Conservation (phyloP, 2,329 filamentous ascomycete genomes). For the Teratosphaeria gauchensis region DNA sequence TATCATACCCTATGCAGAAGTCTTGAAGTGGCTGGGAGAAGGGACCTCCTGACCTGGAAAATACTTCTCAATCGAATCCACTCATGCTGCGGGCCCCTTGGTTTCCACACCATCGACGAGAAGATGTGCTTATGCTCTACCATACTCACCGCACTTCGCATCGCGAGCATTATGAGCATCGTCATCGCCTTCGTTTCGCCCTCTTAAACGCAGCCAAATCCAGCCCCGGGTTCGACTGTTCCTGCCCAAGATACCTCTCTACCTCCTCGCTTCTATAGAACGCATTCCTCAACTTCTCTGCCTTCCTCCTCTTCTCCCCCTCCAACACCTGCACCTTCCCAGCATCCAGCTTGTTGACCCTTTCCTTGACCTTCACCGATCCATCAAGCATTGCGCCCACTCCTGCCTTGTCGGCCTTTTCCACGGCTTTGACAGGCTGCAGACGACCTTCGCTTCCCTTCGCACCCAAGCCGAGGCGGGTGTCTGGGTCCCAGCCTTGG, state of each 20-base stretch:
- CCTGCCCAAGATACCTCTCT: conserved; percentile 56
- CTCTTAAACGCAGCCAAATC: conserved; percentile 8
- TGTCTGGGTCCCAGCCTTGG: conserved; percentile 67
- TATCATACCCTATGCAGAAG: no score
- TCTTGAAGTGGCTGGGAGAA: no score
- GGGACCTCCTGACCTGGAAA: no score
- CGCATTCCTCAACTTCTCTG: conserved; percentile 49
- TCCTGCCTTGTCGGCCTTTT: conserved; percentile 67
- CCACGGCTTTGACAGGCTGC: conserved; percentile 61
- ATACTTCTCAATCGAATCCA: no score
- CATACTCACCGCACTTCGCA: not conserved
- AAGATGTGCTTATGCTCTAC: no score
- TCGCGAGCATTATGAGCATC: not conserved
- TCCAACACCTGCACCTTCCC: conserved; percentile 57
- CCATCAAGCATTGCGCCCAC: conserved; percentile 46
- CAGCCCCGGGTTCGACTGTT: not conserved
- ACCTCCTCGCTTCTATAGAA: conserved; percentile 70
- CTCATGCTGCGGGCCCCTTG: no score
- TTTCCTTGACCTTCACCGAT: conserved; percentile 32
- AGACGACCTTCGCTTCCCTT: conserved; percentile 55
- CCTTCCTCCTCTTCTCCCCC: conserved; percentile 42
- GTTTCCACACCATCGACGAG: no score
- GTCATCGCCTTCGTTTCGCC: conserved; percentile 2
- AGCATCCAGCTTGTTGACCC: conserved; percentile 52
- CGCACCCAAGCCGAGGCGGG: conserved; percentile 60